phyloP scores from a whole-genome alignment of 352 stramenopile genomes.

The Phytophthora cajani region DNA sequence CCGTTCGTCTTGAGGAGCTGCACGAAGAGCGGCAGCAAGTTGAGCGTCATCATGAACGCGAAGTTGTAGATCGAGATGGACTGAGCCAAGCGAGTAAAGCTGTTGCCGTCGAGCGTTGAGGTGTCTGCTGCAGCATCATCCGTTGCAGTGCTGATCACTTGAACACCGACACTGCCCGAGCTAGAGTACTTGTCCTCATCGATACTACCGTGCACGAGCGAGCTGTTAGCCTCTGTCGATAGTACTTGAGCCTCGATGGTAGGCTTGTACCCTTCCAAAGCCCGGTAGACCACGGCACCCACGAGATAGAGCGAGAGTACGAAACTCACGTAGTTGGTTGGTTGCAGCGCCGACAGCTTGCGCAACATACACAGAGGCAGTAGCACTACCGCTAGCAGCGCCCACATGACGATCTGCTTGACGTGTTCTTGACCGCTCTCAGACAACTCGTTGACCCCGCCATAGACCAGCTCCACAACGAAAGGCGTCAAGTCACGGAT shows the following conservation, averaged over 20 bases:
- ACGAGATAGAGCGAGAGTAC: constrained; percentile 67
- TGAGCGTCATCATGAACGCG: constrained; percentile 83
- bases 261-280: constrained; percentile 24
- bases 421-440: constrained; percentile 19
- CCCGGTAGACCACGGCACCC: constrained; percentile 52
- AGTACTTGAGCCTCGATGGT: background rate
- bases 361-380: constrained; percentile 70
- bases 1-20: constrained; percentile 48
- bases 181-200: background rate
- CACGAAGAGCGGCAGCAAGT: constrained; percentile 76
- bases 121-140: background rate
- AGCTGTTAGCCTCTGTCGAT: constrained; percentile 21
- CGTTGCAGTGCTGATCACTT: background rate
- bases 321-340: constrained; percentile 77
- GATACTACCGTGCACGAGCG: constrained; percentile 12
- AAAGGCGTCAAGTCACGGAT: constrained; percentile 67
- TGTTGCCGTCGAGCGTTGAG: constrained; percentile 15
- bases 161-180: background rate
- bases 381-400: constrained; percentile 44
- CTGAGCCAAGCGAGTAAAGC: constrained; percentile 50
- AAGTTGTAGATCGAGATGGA: constrained; percentile 82
- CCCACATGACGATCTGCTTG: constrained; percentile 48
- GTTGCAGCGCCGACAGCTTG: constrained; percentile 61
- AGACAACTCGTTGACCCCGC: constrained; percentile 8
- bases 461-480: constrained; percentile 46